These are phyloP conservation scores for Metschnikowia lunata DNA, from an alignment of 805 yeast genomes.

Conservation along the genomic window DNA sequence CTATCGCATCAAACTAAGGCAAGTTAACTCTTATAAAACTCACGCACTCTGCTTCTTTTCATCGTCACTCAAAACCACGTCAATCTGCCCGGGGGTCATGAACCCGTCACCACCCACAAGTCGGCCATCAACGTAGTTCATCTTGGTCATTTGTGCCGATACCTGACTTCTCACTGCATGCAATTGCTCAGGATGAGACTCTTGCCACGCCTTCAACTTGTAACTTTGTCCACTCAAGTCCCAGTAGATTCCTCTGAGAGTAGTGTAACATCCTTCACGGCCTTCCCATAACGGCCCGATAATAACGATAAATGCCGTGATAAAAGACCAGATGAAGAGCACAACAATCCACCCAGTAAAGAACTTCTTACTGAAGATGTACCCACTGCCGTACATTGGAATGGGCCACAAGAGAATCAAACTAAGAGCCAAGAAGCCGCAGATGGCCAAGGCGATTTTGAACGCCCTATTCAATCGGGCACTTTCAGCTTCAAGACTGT, in stretches of 20 bases:
- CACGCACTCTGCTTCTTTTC: background rate
- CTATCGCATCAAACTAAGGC: too few species aligned
- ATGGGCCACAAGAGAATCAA: slow-evolving; percentile 82
- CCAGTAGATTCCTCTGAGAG: slow-evolving; percentile 80
- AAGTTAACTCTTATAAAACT: too few species aligned
- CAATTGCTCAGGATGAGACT: slow-evolving; percentile 63
- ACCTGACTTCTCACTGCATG: slow-evolving; percentile 72
- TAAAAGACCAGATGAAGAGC: slow-evolving; percentile 76
- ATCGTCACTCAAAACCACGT: slow-evolving; percentile 12
- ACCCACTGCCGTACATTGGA: slow-evolving; percentile 86
- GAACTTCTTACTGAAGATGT: slow-evolving; percentile 68
- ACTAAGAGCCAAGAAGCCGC: slow-evolving; percentile 57
- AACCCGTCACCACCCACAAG: slow-evolving; percentile 8
- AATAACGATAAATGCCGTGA: slow-evolving; percentile 58
- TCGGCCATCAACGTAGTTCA: slow-evolving; percentile 11
- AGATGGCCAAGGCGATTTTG: slow-evolving; percentile 56
- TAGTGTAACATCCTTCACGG: slow-evolving; percentile 56
- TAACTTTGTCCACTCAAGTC: slow-evolving; percentile 71
- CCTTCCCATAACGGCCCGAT: slow-evolving; percentile 75
- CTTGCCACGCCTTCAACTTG: slow-evolving; percentile 75
- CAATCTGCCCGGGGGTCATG: slow-evolving; percentile 12
- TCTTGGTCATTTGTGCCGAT: slow-evolving; percentile 20
- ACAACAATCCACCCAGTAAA: slow-evolving; percentile 90
- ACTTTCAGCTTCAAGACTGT: slow-evolving; percentile 44
- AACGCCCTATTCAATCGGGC: slow-evolving; percentile 51